Evolutionary conservation across 345 rosid genomes (phyloP).

Genomic region (Dimocarpus longan): DNA sequence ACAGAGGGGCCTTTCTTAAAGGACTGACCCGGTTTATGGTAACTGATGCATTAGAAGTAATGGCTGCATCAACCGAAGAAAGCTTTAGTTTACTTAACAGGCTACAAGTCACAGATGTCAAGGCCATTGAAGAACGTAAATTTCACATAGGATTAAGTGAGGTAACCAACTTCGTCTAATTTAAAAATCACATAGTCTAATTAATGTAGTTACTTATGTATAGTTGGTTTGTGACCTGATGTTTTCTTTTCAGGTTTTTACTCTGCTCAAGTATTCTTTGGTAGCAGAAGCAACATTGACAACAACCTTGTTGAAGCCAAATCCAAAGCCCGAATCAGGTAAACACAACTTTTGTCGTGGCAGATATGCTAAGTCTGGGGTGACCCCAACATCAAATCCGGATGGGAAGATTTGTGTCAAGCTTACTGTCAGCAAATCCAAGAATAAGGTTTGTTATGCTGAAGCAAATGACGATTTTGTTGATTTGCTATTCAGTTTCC

Average conservation of each 20-base stretch:
- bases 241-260: constrained; percentile 23
- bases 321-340: not conserved
- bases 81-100: constrained; percentile 17
- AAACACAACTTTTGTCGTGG: not conserved
- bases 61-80: constrained; percentile 15
- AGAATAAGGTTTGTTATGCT: constrained; percentile 22
- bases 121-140: constrained; percentile 13
- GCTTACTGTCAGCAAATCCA: constrained; percentile 30
- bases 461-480: constrained; percentile 32
- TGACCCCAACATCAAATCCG: not conserved
- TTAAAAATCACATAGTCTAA: not conserved
- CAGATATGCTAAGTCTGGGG: not conserved
- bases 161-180: constrained; percentile 13
- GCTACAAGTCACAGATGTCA: constrained; percentile 14
- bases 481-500: constrained; percentile 38
- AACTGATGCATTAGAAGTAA: constrained; percentile 21
- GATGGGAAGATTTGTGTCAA: constrained; percentile 11
- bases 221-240: not conserved
- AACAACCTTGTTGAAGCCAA: constrained; percentile 15
- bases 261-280: constrained; percentile 20
- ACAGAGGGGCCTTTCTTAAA: constrained; percentile 26
- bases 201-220: too few relatives aligned
- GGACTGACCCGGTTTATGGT: not conserved
- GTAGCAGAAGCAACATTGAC: constrained; percentile 24
- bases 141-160: not conserved